Evolutionary conservation across 768 basidiomycete species (phyloP), one percentile per base, ranked within the genome.

Genomic region (Boletus sensibilis): DNA sequence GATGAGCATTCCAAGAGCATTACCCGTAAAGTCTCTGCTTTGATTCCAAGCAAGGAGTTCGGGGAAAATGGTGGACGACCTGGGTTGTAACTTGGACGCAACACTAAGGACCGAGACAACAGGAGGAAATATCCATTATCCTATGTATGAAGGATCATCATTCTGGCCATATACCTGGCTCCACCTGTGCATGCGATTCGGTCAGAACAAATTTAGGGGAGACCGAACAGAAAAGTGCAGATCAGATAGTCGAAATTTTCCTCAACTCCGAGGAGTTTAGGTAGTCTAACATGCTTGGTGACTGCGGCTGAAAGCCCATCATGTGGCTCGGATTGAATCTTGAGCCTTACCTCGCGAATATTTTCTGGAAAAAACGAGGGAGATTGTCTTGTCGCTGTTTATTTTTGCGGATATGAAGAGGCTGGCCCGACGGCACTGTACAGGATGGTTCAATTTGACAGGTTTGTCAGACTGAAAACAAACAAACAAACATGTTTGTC

Each of bases 281-380:
- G 68, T 62, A 70, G 69, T 70, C 65, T 70, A 70, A 64, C 67
- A 71, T 68, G 67, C 69, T 57, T 50, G 47, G 61, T 63, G 67
- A 68, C 68, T 62, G 54, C 33, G 66, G 66, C 64, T 48, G 16
- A 27, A 43, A 54, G 58, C 52, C 58, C 55, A 64, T 64, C 63
- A 46, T 48, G 47, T 51, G 40, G 8, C 31, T 21, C 6, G 25
- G 12, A 53, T 37, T 31, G 45, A 33, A 39, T 48, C 4, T 12
- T 20, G 37, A 27, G 8, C 23, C 55, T 35, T 27, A 45, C 55
- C 55, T 31, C 16, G 40, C 13, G 9, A n/a, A 12, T 20, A 12
- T 21, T 8, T 27, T n/a, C 11, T n/a, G 18, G 5, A 25, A 31
- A 31, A 14, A 38, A n/a, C 12, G 12, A 27, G 7, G 14, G 20